Conservation (phyloP, 2,329 filamentous ascomycete species). For the Phyllosticta capitalensis region DNA sequence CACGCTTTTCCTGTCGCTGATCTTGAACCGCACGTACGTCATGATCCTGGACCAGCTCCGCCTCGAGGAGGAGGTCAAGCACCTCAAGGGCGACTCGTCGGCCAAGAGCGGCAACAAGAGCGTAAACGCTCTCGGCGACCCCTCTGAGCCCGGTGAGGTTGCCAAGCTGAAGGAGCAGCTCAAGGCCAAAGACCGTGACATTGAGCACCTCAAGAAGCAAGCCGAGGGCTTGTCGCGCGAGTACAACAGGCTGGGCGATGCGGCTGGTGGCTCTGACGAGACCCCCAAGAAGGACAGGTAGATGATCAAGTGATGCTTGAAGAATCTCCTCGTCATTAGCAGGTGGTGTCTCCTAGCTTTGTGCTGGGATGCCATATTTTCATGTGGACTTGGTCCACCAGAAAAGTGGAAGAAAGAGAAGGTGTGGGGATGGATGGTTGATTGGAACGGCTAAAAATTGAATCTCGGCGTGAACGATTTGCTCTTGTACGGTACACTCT, state of each 20-base stretch:
- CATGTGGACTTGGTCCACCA: neutral
- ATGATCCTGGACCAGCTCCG: constrained; percentile 91
- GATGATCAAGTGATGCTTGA: constrained; percentile 17
- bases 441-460: neutral
- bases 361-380: neutral
- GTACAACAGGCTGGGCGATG: constrained; percentile 78
- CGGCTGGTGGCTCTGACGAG: constrained; percentile 52
- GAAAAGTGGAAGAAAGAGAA: neutral
- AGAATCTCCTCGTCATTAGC: neutral
- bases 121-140: constrained; percentile 59
- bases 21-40: constrained; percentile 97
- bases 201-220: constrained; percentile 89
- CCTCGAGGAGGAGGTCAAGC: constrained; percentile 85
- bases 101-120: constrained; percentile 48
- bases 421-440: neutral
- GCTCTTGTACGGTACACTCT: neutral
- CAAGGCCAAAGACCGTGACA: constrained; percentile 67
- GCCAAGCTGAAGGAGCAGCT: constrained; percentile 56
- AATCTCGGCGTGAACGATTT: neutral
- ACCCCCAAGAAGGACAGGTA: constrained; percentile 48
- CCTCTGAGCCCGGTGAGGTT: constrained; percentile 69
- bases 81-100: constrained; percentile 59
- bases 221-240: constrained; percentile 70
- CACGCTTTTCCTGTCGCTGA: constrained; percentile 95
- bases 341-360: neutral